Evolutionary conservation across 1,284 basidiomycete species (phyloP).

Genomic region (Porogramme epimiltina): DNA sequence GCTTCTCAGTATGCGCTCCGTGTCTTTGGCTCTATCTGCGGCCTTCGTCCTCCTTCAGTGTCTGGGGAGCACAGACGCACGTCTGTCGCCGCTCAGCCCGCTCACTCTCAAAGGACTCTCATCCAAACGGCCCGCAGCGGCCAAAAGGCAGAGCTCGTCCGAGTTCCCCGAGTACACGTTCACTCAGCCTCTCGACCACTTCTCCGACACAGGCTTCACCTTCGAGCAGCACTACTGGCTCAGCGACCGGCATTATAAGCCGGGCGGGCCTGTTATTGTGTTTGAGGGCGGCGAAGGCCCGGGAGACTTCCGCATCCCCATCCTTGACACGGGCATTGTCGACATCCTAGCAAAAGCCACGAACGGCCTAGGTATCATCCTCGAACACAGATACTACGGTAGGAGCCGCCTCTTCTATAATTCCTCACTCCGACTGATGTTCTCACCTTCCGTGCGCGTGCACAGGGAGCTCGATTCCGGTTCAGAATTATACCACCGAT

Average conservation of each 20-base stretch:
- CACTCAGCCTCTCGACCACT: conserved; percentile 86
- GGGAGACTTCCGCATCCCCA: conserved; percentile 69
- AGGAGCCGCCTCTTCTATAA: neutral
- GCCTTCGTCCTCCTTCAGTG: too few relatives aligned
- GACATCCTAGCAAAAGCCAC: conserved; percentile 85
- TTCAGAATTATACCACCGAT: conserved; percentile 79
- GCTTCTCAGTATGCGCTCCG: neutral
- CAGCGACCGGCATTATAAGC: conserved; percentile 78
- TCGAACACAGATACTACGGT: conserved; percentile 66
- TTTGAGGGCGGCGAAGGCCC: conserved; percentile 87
- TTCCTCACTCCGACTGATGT: neutral
- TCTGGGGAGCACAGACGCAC: too few relatives aligned
- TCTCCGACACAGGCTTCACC: conserved; percentile 50
- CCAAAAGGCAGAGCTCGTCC: conserved; percentile 6
- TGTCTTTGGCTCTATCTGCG: too few relatives aligned
- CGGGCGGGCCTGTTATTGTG: conserved; percentile 79
- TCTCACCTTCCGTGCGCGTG: neutral
- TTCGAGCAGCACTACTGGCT: conserved; percentile 88
- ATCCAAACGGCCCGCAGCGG: neutral
- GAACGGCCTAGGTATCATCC: conserved; percentile 80
- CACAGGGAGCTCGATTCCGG: conserved; percentile 81
- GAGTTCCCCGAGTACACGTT: conserved; percentile 68
- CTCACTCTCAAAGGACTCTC: too few relatives aligned
- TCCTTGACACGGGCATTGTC: conserved; percentile 82
- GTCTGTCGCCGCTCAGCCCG: too few relatives aligned